phyloP scores from a whole-genome alignment of 768 basidiomycete genomes.

The Hydnomerulius pinastri region DNA sequence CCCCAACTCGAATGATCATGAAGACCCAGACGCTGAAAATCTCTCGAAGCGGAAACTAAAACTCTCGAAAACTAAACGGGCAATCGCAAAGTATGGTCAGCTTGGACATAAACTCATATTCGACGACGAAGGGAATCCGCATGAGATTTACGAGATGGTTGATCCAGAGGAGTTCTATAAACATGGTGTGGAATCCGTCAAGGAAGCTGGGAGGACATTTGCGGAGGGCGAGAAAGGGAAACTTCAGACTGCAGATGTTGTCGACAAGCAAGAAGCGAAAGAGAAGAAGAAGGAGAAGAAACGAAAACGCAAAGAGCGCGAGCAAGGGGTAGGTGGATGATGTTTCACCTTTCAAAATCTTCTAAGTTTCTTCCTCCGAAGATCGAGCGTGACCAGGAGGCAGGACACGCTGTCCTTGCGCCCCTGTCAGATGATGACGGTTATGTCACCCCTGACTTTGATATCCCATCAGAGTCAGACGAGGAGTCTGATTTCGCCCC shows the following conservation, averaged over 20 bases:
- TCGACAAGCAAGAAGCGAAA: constrained; percentile 81
- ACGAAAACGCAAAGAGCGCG: constrained; percentile 83
- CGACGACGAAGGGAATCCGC: constrained; percentile 82
- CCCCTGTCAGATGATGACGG: constrained; percentile 56
- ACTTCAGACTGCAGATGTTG: constrained; percentile 67
- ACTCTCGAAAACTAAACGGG: constrained; percentile 72
- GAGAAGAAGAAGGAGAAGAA: constrained; percentile 93
- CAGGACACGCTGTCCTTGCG: constrained; percentile 27
- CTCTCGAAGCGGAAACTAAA: constrained; percentile 89
- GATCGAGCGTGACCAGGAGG: constrained; percentile 32
- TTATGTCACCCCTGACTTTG: constrained; percentile 72
- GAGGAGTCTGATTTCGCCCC: constrained; percentile 32
- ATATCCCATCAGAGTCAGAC: constrained; percentile 41
- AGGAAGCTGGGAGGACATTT: constrained; percentile 67
- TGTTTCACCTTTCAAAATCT: not conserved
- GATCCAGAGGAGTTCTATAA: constrained; percentile 73
- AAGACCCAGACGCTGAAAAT: constrained; percentile 43
- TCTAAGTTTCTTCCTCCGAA: constrained; percentile 2
- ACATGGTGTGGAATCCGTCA: constrained; percentile 63
- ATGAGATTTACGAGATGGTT: constrained; percentile 82
- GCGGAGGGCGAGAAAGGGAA: constrained; percentile 72
- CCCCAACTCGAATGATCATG: constrained; percentile 31
- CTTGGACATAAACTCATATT: constrained; percentile 78
- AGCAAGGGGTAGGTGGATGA: constrained; percentile 38
- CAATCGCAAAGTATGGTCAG: constrained; percentile 60